Base-by-base conservation (phyloP, 306 rosid species). In the Lotus japonicus region DNA sequence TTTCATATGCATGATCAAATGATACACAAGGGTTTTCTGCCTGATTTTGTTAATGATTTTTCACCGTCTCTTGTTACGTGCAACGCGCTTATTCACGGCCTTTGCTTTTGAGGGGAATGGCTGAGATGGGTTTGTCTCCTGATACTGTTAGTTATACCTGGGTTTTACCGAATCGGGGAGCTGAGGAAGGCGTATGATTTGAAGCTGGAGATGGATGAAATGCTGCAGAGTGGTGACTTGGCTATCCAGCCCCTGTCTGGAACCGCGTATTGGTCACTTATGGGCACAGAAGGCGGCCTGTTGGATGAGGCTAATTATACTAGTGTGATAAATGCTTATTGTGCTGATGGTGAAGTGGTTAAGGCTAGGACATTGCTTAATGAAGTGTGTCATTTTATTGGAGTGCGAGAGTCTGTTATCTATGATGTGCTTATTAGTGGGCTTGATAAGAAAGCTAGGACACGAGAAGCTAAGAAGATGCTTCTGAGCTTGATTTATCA, bases 381-480 rank as follows among this genome's bases (percentile, higher is more conserved):
- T 38, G 96, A 89, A 72, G 87, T 92, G 95, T 87, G 81, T 1
- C 82, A 83, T 61, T 86, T 53, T 66, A 3, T 21, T 21, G 26
- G 3, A 1, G 66, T 84, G 67, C 96, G 92, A 26, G 95, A 89
- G 80, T 81, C 70, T 4, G 91, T 92, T 48, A 92, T 95, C 43
- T 89, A 92, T 59, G 89, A 86, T 73, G 96, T 92, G 41, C 98
- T 92, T 66, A 92, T 89, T 60, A 92, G 89, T 53, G 95, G 98
- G 17, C 92, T 92, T 51, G 83, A 89, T 60, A 89, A 86, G 77
- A 89, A 84, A 71, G 84, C 95, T 68, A 85, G 89, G 80, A 87
- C 94, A 10, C 86, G 65, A 77, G 96, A 89, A 83, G 96, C 95
- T 61, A 92, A 92, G 75, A 83, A 83, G 83, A 92, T 89, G 61